Conservation (phyloP, 345 rosid genomes). For the Cochlearia excelsa region DNA sequence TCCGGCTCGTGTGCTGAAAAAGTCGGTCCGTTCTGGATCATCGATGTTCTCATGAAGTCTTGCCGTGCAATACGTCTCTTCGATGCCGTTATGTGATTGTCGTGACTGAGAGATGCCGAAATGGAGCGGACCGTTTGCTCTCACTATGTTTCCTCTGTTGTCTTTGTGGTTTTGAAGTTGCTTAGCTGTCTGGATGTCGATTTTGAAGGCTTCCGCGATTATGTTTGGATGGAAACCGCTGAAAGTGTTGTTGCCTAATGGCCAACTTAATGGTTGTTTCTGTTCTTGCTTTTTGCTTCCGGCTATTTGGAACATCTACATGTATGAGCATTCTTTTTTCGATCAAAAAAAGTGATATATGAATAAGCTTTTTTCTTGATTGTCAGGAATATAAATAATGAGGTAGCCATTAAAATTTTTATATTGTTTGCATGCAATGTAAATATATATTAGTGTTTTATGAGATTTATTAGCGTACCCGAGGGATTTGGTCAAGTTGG, state of each 20-base stretch:
- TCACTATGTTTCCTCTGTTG: conserved; percentile 55
- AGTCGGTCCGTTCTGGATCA: conserved; percentile 49
- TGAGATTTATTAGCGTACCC: conserved; percentile 34
- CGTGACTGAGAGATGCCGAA: conserved; percentile 31
- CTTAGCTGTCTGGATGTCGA: conserved; percentile 45
- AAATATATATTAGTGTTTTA: not conserved
- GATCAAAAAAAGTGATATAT: too few species aligned
- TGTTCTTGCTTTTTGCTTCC: conserved; percentile 44
- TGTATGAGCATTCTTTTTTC: not conserved
- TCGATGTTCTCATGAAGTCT: conserved; percentile 46
- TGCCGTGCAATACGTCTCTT: conserved; percentile 55
- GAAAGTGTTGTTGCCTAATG: conserved; percentile 47
- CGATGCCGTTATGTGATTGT: conserved; percentile 45
- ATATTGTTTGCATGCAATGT: conserved; percentile 19
- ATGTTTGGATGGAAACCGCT: conserved; percentile 43
- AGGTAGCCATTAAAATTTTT: too few species aligned
- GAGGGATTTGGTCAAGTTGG: conserved; percentile 56
- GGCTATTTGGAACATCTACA: conserved; percentile 59
- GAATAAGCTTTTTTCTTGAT: too few species aligned
- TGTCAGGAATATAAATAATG: too few species aligned
- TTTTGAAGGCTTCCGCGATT: conserved; percentile 45
- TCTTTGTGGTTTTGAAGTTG: conserved; percentile 43
- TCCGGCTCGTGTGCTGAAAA: conserved; percentile 62
- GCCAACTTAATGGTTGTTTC: conserved; percentile 27
- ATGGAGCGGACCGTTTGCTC: conserved; percentile 39